Conservation (phyloP, 192 early-diverging fungal genomes). For the Lobulomyces angularis region DNA sequence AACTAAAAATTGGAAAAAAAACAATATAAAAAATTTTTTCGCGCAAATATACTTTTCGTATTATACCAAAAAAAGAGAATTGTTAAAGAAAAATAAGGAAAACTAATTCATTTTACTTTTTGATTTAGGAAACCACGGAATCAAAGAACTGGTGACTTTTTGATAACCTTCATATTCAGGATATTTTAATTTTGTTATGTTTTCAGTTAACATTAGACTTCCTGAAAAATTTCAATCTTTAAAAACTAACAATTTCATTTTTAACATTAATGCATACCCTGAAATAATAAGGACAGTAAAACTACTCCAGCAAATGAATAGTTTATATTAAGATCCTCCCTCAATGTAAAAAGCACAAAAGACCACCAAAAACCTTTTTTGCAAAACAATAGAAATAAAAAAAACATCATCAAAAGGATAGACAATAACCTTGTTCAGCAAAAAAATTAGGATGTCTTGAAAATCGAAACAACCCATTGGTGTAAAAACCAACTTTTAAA, state of each 20-base stretch:
- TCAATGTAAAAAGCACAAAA: slow-evolving; percentile 8
- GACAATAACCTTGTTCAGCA: slow-evolving; percentile 63
- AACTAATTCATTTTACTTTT: too few species aligned
- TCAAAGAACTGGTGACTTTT: too few species aligned
- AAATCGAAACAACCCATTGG: slow-evolving; percentile 57
- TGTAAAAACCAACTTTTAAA: slow-evolving; percentile 47
- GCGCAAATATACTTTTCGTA: too few species aligned
- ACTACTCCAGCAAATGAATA: slow-evolving; percentile 19
- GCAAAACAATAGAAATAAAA: slow-evolving; percentile 41
- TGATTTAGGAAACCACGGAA: too few species aligned
- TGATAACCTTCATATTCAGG: too few species aligned
- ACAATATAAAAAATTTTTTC: too few species aligned
- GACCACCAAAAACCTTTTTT: not conserved
- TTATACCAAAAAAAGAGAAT: too few species aligned
- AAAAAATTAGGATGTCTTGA: slow-evolving; percentile 79
- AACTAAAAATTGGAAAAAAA: too few species aligned
- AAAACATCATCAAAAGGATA: slow-evolving; percentile 17
- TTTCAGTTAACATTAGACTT: slow-evolving; percentile 27
- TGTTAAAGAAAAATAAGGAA: too few species aligned
- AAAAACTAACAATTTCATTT: slow-evolving; percentile 41
- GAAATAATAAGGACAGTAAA: slow-evolving; percentile 56
- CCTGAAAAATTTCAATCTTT: not conserved
- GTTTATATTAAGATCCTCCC: slow-evolving; percentile 3
- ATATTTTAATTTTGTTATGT: slow-evolving; percentile 56
- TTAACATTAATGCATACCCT: too few species aligned